Evolutionary conservation across 1,284 basidiomycete species (phyloP), one percentile per base, ranked within the genome.

Genomic region (Tilletia caries): DNA sequence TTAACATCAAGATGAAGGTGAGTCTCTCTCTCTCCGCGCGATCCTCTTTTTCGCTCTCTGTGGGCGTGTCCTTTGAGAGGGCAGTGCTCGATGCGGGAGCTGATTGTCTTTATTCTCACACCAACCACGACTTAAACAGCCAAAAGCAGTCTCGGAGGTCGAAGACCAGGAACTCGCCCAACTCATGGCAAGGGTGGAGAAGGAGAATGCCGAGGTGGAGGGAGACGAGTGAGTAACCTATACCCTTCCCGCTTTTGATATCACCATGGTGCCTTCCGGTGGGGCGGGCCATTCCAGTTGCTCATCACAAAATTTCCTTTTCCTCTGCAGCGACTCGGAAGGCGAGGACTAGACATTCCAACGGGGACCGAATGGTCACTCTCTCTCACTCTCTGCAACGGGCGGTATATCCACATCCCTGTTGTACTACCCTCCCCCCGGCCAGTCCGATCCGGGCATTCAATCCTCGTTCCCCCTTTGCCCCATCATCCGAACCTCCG

Each of bases 1-100:
- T 97, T 73, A 87, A 91, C 33, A 90, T 99, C 68, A 98, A 98
- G 87, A 98, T 98, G 95, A 95, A 92, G 89, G 93, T 91, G 73
- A 69, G 86, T 82, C 15, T 41, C 37, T 41, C 15, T 1, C 15
- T 41, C 15, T 2, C 8, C 37, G 15, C n/a, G 3, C 23, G 29
- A 1, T 8, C 10, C 12, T 32, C 25, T 68, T 44, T 25, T 13
- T n/a, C 6, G 27, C 18, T 37, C 58, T n/a, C 10, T 29, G 37
- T 8, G n/a, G n/a, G n/a, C n/a, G n/a, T n/a, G n/a, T n/a, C n/a
- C n/a, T n/a, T n/a, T n/a, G n/a, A n/a, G n/a, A n/a, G n/a, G n/a
- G n/a, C n/a, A n/a, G n/a, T n/a, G n/a, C n/a, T n/a, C n/a, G n/a
- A n/a, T n/a, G n/a, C n/a, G n/a, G n/a, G n/a, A n/a, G 37, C 37